Percentiles rank a stretch among this genome's conserved stretches.
These are phyloP conservation scores for Cercospora sp. DNA, from an alignment of 2,329 filamentous ascomycete genomes.

Conservation along the genomic window DNA sequence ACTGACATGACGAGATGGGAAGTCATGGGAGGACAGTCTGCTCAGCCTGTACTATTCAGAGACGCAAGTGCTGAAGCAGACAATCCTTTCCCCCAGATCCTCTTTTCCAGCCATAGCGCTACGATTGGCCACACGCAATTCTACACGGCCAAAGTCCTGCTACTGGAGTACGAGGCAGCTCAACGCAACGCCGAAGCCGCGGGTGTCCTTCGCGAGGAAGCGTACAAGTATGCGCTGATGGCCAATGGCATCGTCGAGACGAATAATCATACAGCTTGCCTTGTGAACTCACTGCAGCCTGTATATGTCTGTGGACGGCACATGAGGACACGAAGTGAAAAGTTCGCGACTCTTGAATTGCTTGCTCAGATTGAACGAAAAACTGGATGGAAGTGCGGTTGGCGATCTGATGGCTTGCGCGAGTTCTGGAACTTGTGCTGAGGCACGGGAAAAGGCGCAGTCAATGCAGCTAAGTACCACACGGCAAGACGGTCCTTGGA, in stretches of 20 bases:
- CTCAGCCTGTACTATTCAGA: conserved; percentile 14
- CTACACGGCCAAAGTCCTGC: conserved; percentile 18
- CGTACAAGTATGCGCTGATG: conserved; percentile 18
- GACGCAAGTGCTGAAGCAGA: conserved; percentile 18
- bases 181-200: conserved; percentile 11
- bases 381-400: conserved; percentile 23
- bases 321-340: conserved; percentile 22
- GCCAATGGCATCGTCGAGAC: conserved; percentile 19
- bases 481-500: background rate
- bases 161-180: conserved; percentile 17
- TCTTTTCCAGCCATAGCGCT: conserved; percentile 23
- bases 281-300: conserved; percentile 22
- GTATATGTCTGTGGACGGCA: conserved; percentile 19
- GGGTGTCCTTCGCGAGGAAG: conserved; percentile 4
- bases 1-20: conserved; percentile 20
- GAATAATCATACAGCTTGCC: conserved; percentile 22
- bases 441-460: background rate
- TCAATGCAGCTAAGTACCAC: background rate
- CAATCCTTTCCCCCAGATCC: conserved; percentile 18
- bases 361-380: conserved; percentile 22
- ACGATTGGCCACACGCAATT: conserved; percentile 22
- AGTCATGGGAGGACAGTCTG: conserved; percentile 12
- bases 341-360: conserved; percentile 21
- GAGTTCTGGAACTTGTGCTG: conserved; percentile 18
- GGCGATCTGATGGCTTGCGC: conserved; percentile 20